phyloP scores from a whole-genome alignment of 352 stramenopile species.

The Pythium apleroticum region DNA sequence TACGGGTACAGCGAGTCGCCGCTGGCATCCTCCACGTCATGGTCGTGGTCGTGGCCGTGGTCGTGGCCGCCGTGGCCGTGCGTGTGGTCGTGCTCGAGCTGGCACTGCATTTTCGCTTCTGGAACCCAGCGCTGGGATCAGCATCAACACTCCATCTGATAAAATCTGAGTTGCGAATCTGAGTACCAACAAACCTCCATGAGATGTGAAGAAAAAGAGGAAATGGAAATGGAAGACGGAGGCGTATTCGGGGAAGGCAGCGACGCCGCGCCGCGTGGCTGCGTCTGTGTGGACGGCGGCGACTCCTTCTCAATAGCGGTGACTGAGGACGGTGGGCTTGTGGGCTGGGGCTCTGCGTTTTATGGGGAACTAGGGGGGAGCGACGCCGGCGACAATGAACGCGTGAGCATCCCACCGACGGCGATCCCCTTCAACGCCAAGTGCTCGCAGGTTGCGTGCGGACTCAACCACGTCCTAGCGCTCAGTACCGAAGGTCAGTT shows the following conservation, averaged over 20 bases:
- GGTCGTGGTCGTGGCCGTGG: conserved; percentile 52
- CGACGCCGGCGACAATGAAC: not conserved
- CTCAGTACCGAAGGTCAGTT: conserved; percentile 29
- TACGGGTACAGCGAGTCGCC: conserved; percentile 82
- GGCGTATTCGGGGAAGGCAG: conserved; percentile 39
- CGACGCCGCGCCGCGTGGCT: conserved; percentile 4
- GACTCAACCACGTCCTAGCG: conserved; percentile 55
- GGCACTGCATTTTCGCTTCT: conserved; percentile 40
- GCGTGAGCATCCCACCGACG: not conserved
- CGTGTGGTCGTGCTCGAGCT: conserved; percentile 53
- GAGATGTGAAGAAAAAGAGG: too few species aligned
- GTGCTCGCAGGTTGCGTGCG: conserved; percentile 49
- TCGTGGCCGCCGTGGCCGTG: conserved; percentile 48
- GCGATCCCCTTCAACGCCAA: conserved; percentile 27
- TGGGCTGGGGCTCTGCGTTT: conserved; percentile 66
- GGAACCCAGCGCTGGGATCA: not conserved
- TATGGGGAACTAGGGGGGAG: conserved; percentile 52
- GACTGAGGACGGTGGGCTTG: conserved; percentile 29
- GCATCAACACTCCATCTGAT: too few species aligned
- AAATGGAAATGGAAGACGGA: not conserved
- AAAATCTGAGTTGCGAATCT: not conserved
- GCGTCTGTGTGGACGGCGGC: conserved; percentile 40
- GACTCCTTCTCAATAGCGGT: conserved; percentile 59
- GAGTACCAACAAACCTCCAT: not conserved
- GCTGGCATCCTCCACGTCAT: conserved; percentile 69